These are phyloP conservation scores for Erythrophleum fordii DNA, from an alignment of 306 rosid species.

Conservation along the genomic window DNA sequence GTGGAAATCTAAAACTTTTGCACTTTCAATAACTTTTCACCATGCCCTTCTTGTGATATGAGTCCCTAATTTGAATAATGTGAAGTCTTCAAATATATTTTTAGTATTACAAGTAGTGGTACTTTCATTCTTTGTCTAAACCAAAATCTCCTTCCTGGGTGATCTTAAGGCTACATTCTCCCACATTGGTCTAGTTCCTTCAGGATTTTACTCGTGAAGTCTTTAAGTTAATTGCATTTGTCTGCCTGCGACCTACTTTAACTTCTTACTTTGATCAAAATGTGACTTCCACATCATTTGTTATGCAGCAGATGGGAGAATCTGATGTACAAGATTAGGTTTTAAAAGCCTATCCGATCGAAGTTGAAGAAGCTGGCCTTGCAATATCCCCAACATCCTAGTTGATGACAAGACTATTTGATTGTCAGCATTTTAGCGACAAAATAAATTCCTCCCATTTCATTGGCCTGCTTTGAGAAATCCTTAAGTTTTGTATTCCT, in stretches of 20 bases:
- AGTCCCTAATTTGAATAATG: background rate
- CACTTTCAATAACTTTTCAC: background rate
- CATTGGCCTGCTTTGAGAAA: constrained; percentile 59
- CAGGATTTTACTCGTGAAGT: background rate
- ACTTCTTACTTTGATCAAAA: constrained; percentile 29
- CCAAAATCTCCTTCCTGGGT: too few species aligned
- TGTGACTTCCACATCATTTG: constrained; percentile 15
- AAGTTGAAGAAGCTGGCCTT: constrained; percentile 87
- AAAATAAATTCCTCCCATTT: constrained; percentile 57
- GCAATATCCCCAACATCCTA: constrained; percentile 87
- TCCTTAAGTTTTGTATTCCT: constrained; percentile 71
- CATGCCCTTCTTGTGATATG: background rate
- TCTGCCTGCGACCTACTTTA: background rate
- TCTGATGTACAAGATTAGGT: constrained; percentile 60
- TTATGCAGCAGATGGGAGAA: constrained; percentile 48
- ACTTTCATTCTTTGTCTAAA: too few species aligned
- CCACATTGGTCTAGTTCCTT: too few species aligned
- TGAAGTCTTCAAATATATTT: background rate
- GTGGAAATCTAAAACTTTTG: background rate
- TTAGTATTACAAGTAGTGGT: too few species aligned
- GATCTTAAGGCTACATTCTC: too few species aligned
- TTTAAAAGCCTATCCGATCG: constrained; percentile 62
- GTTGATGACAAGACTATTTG: constrained; percentile 70
- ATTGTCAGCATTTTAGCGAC: constrained; percentile 48
- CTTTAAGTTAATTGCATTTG: background rate